A percentile compares a stretch with the other conserved stretches of the same genome.
These are phyloP conservation scores for Rhynchosporium graminicola DNA, from an alignment of 2,329 filamentous ascomycete genomes.

Conservation along the genomic window DNA sequence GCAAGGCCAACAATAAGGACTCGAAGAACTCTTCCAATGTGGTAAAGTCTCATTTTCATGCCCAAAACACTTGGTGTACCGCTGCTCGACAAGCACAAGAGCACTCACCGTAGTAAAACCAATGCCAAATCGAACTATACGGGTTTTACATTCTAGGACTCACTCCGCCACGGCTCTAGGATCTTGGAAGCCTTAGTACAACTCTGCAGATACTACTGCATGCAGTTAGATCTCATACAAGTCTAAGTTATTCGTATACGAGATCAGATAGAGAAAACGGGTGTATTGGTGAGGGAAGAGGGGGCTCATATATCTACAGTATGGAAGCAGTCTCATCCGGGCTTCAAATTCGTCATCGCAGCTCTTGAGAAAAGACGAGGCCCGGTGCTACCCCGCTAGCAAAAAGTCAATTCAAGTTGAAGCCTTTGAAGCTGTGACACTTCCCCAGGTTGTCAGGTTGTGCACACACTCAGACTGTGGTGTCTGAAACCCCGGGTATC, in stretches of 20 bases:
- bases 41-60: no score
- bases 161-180: not conserved
- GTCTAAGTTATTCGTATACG: slow-evolving; percentile 10
- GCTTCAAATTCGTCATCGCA: slow-evolving; percentile 8
- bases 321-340: slow-evolving; percentile 1
- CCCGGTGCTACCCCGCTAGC: not conserved
- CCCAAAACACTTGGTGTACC: not conserved
- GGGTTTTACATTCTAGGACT: not conserved
- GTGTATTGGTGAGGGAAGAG: not conserved
- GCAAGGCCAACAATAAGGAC: not conserved
- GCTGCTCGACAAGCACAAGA: not conserved
- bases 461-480: slow-evolving; percentile 9
- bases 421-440: slow-evolving; percentile 17
- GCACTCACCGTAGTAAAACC: not conserved
- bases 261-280: slow-evolving; percentile 2
- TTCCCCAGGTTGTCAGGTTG: not conserved
- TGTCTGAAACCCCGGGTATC: slow-evolving; percentile 18
- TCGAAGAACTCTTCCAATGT: no score
- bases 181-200: not conserved
- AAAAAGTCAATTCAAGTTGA: slow-evolving; percentile 4
- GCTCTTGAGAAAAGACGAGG: slow-evolving; percentile 1
- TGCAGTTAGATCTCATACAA: slow-evolving; percentile 1
- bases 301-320: not conserved
- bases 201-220: not conserved
- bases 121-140: not conserved